Base-by-base conservation (phyloP, 768 basidiomycete genomes). In the Sarcodon sp. region DNA sequence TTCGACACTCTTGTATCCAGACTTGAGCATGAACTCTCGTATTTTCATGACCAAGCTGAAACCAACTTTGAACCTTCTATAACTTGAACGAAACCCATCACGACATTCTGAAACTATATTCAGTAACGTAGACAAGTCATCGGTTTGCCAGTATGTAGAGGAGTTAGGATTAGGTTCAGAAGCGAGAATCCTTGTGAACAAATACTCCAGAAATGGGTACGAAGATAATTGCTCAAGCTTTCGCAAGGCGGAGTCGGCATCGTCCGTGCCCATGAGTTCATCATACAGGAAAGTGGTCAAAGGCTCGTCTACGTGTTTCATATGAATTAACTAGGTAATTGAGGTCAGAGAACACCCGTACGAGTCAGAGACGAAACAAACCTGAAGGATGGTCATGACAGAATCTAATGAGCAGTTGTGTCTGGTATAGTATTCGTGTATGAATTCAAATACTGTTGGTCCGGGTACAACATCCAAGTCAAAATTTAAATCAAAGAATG, bases 221-320 rank as follows among this genome's bases (percentile, higher is more conserved):
- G 55, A 67, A 51, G 48, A 35, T 6, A 53, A 51, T 13, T 57
- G 46, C 16, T 49, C 43, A 27, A 66, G 50, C 15, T 43, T 39
- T 35, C 35, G 27, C 37, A 12, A 6, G 12, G 50, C 39, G 33
- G 44, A 44, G 13, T 44, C 21, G 7, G 16, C 9, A 4, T 35
- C 33, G 4, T 38, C n/a, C 21, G 44, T 53, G 8, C 53, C 56
- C 10, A 45, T 54, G 4, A 34, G 56, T 47, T 48, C 62, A 39
- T 64, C 53, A 18, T 60, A 59, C 6, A 66, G 58, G 12, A 81
- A 62, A 7, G 70, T 44, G 3, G 73, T 68, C 11, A 85, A 60
- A 0, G 80, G 77, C 21, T 84, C 76, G 27, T 70, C 69, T 53
- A 84, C 86, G 59, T 89, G 86, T 51, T 83, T 83, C 59, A 87